A percentile compares a stretch with the other conserved stretches of the same genome.
Conservation (phyloP, 2,329 filamentous ascomycete species). For the Thielaviopsis musarum region DNA sequence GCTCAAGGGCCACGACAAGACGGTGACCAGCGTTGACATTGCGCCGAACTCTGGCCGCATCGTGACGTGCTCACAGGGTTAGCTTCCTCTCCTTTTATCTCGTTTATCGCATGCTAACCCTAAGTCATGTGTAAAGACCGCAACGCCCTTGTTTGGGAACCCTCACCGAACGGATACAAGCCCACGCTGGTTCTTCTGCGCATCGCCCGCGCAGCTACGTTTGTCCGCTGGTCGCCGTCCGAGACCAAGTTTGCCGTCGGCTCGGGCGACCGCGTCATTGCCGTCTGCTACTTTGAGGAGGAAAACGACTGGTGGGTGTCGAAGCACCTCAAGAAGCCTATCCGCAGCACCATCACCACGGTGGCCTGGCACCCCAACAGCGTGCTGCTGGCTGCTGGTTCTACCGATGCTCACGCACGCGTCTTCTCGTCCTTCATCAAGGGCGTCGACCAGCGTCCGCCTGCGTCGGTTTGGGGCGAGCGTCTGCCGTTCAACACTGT, state of each 20-base stretch:
- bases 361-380: slow-evolving; percentile 97
- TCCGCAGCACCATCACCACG: slow-evolving; percentile 89
- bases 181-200: slow-evolving; percentile 91
- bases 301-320: slow-evolving; percentile 99
- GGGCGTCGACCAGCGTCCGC: slow-evolving; percentile 71
- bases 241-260: slow-evolving; percentile 97
- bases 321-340: slow-evolving; percentile 98
- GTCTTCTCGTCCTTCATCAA: slow-evolving; percentile 96
- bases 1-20: slow-evolving; percentile 93
- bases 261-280: slow-evolving; percentile 86
- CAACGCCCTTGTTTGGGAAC: slow-evolving; percentile 96
- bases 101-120: not conserved
- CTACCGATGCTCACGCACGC: slow-evolving; percentile 90
- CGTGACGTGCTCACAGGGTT: slow-evolving; percentile 92
- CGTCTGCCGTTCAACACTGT: slow-evolving; percentile 94
- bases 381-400: slow-evolving; percentile 82
- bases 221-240: slow-evolving; percentile 90
- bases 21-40: slow-evolving; percentile 90
- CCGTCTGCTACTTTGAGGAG: slow-evolving; percentile 96
- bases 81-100: not conserved
- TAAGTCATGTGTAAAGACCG: slow-evolving; percentile 44
- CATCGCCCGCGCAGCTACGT: slow-evolving; percentile 92
- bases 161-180: slow-evolving; percentile 82
- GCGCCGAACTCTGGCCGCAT: slow-evolving; percentile 81
- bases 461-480: slow-evolving; percentile 85